Conservation (phyloP, 208 protist species). For the Trypanosoma avium region DNA sequence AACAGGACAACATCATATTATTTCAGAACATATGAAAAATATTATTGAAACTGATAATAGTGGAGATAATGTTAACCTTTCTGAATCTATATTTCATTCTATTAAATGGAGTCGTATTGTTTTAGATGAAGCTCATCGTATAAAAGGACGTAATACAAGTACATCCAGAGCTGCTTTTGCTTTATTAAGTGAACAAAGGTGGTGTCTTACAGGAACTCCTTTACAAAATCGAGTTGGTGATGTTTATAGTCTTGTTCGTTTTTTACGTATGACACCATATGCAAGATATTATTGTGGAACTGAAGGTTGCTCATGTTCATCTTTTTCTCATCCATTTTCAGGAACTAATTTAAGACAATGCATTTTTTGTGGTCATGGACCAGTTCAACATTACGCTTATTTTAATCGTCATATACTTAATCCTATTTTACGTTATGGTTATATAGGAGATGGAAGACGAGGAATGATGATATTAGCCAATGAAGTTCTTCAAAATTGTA, state of each 20-base stretch:
- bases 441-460: conserved; percentile 84
- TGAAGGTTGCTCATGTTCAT: conserved; percentile 88
- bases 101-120: conserved; percentile 89
- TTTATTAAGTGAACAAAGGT: conserved; percentile 72
- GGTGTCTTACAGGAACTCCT: conserved; percentile 95
- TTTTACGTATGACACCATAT: conserved; percentile 85
- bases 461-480: conserved; percentile 89
- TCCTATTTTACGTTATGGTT: conserved; percentile 94
- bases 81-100: conserved; percentile 72
- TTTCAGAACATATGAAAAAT: conserved; percentile 53
- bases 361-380: conserved; percentile 90
- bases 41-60: conserved; percentile 81
- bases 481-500: conserved; percentile 83
- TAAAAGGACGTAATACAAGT: conserved; percentile 89
- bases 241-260: conserved; percentile 96
- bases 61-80: conserved; percentile 69
- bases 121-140: conserved; percentile 93
- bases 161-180: conserved; percentile 86
- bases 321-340: conserved; percentile 87
- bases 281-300: conserved; percentile 88
- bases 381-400: conserved; percentile 91
- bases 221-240: conserved; percentile 98
- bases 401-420: conserved; percentile 94
- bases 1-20: conserved; percentile 80
- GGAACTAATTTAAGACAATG: conserved; percentile 73